Base-by-base conservation (phyloP, 78 protist genomes). In the Cavenderia fasciculata region DNA sequence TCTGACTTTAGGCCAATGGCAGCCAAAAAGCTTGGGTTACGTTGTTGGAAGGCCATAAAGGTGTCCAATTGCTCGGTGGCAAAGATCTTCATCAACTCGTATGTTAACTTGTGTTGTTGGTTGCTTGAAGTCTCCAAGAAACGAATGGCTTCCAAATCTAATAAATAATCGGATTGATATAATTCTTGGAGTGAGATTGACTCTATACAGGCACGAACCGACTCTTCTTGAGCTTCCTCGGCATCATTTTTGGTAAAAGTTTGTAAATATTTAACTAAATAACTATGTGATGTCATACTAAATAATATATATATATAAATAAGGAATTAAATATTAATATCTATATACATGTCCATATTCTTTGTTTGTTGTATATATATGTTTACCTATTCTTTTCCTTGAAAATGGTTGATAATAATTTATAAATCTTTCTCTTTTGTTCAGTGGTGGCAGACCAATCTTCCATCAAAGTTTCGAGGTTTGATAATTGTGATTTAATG, bases 41-140 rank as follows among this genome's bases (percentile, higher is more conserved):
- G 65, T 6, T n/a, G 23, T 56, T 82, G 77, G 77, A 82, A 82
- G 36, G 41, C 49, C 11, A 68, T 7, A 59, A 29, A 82, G 10
- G 59, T 34, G 2, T 68, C 89, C 56, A 82, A 68, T 56, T 82
- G 89, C 52, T 82, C 89, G 61, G 89, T 82, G 57, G 89, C 89
- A 44, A 82, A 82, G 46, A 82, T 82, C 52, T 82, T 82, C 89
- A 82, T 82, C 51, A 82, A 57, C 44, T 65, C 75, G 43, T 56
- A 82, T 68, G 77, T 82, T 19, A 56, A 51, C 27, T 52, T 38
- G 34, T 68, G 57, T 16, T 76, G n/a, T 25, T 34, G 16, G 7
- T 51, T 49, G 8, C 36, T 34, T 25, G 75, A 63, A 4, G 47
- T 66, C 31, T 82, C 89, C 25, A 82, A 56, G 57, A 43, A 68